Percentiles rank a stretch among this genome's conserved stretches.
Evolutionary conservation across 371 early-diverging fungal genomes (phyloP).

Genomic region (Mortierella sp.): DNA sequence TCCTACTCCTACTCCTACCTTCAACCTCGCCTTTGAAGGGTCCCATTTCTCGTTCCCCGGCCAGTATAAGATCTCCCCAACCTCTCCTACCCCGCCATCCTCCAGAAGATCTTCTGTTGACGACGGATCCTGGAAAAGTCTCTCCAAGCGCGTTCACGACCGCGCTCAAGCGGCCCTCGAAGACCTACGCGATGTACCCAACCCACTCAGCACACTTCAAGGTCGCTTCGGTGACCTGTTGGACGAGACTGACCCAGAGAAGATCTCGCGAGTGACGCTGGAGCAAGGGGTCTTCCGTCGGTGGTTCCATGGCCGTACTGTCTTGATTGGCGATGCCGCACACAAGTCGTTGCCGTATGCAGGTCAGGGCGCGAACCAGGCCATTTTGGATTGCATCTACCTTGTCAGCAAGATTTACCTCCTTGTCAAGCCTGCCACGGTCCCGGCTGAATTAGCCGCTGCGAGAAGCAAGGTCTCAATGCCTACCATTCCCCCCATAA

Average conservation of each 20-base stretch:
- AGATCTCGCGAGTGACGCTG: conserved; percentile 16
- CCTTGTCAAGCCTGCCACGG: background rate
- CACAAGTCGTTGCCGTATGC: conserved; percentile 30
- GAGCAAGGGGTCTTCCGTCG: conserved; percentile 21
- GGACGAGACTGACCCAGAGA: conserved; percentile 10
- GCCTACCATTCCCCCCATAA: background rate
- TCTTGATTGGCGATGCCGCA: conserved; percentile 26
- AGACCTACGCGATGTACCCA: background rate
- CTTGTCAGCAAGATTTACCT: conserved; percentile 8
- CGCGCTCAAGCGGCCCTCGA: conserved; percentile 6
- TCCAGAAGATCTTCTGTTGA: background rate
- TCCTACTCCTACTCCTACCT: background rate
- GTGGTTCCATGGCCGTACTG: conserved; percentile 16
- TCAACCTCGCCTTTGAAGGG: background rate
- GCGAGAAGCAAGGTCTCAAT: background rate
- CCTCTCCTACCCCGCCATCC: background rate
- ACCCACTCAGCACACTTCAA: conserved; percentile 7
- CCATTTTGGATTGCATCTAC: conserved; percentile 19
- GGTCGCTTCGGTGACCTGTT: conserved; percentile 20
- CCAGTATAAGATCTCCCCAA: background rate
- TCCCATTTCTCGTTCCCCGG: background rate
- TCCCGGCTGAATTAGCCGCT: background rate
- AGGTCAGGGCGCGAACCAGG: conserved; percentile 38
- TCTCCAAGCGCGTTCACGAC: background rate
- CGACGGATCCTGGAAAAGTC: background rate